Base-by-base conservation (phyloP, 2,329 filamentous ascomycete species). In the Bisporella sp. region DNA sequence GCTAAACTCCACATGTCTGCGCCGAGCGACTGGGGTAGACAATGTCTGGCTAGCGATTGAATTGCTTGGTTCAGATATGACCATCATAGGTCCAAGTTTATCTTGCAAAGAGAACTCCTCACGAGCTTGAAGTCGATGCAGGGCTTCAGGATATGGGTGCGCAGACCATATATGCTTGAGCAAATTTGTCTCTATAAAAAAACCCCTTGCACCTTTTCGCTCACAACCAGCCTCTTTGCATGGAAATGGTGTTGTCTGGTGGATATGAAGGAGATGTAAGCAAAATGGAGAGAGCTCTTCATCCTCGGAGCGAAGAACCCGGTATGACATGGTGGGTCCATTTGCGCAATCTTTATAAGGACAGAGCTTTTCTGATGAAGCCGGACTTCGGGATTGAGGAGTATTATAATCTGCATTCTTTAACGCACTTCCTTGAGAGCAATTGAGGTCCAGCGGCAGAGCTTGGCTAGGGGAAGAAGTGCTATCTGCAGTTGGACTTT, bases 241-340 rank as follows among this genome's bases (percentile, higher is more conserved):
- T 5, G 61, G 60, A 31, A 57, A 63, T 7, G 60, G 58, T 21
- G 60, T 60, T 8, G 57, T 60, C 28, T 58, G 56, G 45, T 63
- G 59, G 9, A 47, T 47, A 31, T 49, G 44, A 31, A 61, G 55
- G 4, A 62, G 50, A 46, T 64, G 61, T 21, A 58, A 45, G 33
- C 55, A 56, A 54, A 64, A 57, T 49, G 59, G 54, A 13, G 61
- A 62, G 4, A 57, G 45, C 2, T 62, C 52, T 49, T 62, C 59
- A 12, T 58, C 48, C 13, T 54, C 49, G 5, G 51, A 41, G 31
- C 55, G 54, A 32, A 57, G 49, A 6, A 63, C 48, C 41, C 48
- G 52, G 37, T 63, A 62, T 12, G 53, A 28, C 30, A 41, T 52
- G 6, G 46, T 37, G 35, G 35, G 8, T 37, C n/a, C 35, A n/a